Base-by-base conservation (phyloP, 371 early-diverging fungal species). In the Saksenaea vasiformis region DNA sequence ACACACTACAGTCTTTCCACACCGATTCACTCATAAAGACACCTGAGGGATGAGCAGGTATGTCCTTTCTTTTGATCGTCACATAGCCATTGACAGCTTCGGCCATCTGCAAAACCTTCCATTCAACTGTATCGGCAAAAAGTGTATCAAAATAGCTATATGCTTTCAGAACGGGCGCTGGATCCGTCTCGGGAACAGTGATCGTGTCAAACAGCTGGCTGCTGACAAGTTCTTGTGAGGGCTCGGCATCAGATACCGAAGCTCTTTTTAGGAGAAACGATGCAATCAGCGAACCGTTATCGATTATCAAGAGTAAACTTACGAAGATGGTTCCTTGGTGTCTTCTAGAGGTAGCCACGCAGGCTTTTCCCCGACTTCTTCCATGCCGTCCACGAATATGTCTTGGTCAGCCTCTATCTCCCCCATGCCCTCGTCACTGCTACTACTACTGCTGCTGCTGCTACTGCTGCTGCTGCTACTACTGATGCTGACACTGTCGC, bases 1-100 rank as follows among this genome's bases (percentile, higher is more conserved):
- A 87, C 17, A 87, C 73, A 56, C 80, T 78, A 37, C 80, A 87
- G 17, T 77, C 69, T 19, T 79, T 73, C 76, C 84, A 87, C 1
- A 71, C 54, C 10, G 85, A 73, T 54, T 84, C 83, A 39, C 77
- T 77, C 34, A 80, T 61, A 54, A 80, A 74, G 19, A 77, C 85
- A 0, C 81, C 85, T 0, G 77, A 71, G 1, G 77, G 78, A 60
- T 84, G 83, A n/a, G 75, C 77, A 9, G 84, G 73, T 2, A 75
- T 67, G n/a, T 81, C 81, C 14, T 80, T 55, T 13, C 77, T 74
- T 5, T 72, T 74, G 3, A 82, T 69, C 14, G 73, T 69, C 0
- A 84, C 74, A 61, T 65, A 56, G 0, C 68, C 70, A 58, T 78
- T 76, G 19, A 58, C 69, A 28, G 61, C 31, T 13, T 59, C 61